Evolutionary conservation across 2,329 filamentous ascomycete genomes (phyloP).

Genomic region (Chaetothyriales sp.): DNA sequence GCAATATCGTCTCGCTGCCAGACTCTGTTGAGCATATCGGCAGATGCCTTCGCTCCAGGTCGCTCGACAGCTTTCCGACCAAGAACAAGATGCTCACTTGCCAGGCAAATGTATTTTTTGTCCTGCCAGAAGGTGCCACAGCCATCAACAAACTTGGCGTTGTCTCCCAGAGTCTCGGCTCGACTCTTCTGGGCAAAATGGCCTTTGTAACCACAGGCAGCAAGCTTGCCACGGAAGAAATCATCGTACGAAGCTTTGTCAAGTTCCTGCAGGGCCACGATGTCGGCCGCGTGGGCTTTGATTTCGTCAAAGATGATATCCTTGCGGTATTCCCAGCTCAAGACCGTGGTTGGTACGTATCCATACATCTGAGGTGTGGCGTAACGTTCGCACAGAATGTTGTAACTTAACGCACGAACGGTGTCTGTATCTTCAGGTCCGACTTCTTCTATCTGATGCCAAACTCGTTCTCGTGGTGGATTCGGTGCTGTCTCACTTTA

Average conservation of each 20-base stretch:
- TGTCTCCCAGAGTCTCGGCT: conserved; percentile 80
- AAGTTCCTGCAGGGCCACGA: conserved; percentile 86
- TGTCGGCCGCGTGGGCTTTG: conserved; percentile 63
- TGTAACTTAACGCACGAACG: conserved; percentile 82
- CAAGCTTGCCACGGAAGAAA: conserved; percentile 74
- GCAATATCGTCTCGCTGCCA: conserved; percentile 98
- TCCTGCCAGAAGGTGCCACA: conserved; percentile 95
- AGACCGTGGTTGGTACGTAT: conserved; percentile 67
- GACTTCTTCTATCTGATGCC: conserved; percentile 55
- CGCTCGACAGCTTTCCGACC: conserved; percentile 82
- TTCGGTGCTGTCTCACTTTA: conserved; percentile 46
- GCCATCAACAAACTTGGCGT: conserved; percentile 80
- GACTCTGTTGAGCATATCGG: conserved; percentile 94
- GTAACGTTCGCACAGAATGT: conserved; percentile 88
- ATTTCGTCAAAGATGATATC: conserved; percentile 74
- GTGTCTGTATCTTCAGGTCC: conserved; percentile 44
- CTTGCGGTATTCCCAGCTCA: conserved; percentile 77
- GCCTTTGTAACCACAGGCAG: conserved; percentile 79
- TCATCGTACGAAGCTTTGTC: conserved; percentile 84
- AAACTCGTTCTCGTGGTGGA: conserved; percentile 60
- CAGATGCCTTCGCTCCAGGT: conserved; percentile 91
- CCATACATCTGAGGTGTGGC: conserved; percentile 75
- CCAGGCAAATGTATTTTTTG: conserved; percentile 82
- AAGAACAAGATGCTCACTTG: conserved; percentile 90
- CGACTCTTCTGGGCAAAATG: conserved; percentile 84